Evolutionary conservation across 164 flowering plant species (phyloP).

Genomic region (Vitis labrusca): DNA sequence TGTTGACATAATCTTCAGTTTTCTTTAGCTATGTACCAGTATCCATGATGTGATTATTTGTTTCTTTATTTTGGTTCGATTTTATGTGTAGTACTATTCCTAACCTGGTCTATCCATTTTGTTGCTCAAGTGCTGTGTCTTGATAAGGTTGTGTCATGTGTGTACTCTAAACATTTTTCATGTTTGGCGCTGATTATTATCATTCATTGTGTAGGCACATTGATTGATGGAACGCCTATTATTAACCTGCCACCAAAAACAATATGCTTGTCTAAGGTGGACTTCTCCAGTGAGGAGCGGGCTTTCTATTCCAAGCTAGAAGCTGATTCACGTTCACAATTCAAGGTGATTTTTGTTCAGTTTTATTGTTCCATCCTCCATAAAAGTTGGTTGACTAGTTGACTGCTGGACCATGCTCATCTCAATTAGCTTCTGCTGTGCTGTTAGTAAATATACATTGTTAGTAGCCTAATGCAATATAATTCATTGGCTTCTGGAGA

Average conservation of each 20-base stretch:
- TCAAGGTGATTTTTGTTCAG: constrained; percentile 56
- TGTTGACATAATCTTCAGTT: background rate
- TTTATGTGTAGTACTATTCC: background rate
- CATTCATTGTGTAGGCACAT: constrained; percentile 44
- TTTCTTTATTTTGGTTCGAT: background rate
- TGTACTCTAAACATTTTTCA: background rate
- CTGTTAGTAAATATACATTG: background rate
- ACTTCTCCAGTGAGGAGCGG: constrained; percentile 80
- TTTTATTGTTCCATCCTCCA: background rate
- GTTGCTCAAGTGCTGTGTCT: background rate
- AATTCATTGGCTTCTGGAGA: background rate
- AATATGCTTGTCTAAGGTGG: constrained; percentile 56
- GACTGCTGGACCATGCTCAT: background rate
- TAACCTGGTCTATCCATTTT: background rate
- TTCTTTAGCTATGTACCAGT: background rate
- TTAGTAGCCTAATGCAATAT: background rate
- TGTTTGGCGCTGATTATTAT: constrained; percentile 20
- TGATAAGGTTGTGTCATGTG: background rate
- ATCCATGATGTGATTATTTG: background rate
- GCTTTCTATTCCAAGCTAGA: constrained; percentile 76
- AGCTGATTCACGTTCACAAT: constrained; percentile 78
- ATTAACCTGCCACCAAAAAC: constrained; percentile 79
- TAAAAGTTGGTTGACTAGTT: background rate
- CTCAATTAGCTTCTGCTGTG: background rate
- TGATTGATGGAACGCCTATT: constrained; percentile 85